Conservation (phyloP, 1,284 basidiomycete genomes). For the Rugosomyces carneus region DNA sequence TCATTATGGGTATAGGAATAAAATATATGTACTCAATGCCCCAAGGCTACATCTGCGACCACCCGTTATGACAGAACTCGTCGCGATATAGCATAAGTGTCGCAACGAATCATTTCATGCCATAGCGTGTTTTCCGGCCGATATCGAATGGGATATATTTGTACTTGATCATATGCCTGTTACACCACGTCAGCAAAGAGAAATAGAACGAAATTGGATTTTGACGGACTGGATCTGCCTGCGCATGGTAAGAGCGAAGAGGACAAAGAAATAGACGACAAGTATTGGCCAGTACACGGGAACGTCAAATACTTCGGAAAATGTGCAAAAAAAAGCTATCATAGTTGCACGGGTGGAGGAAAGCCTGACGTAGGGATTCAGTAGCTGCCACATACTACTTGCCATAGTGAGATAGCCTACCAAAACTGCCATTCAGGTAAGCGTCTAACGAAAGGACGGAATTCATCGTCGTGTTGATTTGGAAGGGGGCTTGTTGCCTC, state of each 20-base stretch:
- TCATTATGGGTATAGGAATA: conserved; percentile 21
- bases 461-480: conserved; percentile 80
- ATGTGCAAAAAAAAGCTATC: conserved; percentile 75
- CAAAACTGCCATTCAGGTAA: conserved; percentile 96
- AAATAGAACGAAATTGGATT: conserved; percentile 1
- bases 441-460: conserved; percentile 92
- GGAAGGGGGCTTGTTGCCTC: conserved; percentile 41
- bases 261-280: conserved; percentile 86
- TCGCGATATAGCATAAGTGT: background rate
- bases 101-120: conserved; percentile 19
- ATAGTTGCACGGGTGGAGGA: conserved; percentile 86
- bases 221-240: conserved; percentile 83
- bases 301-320: conserved; percentile 83
- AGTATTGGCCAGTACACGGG: conserved; percentile 99
- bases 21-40: conserved; percentile 12
- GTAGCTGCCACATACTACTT: background rate
- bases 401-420: conserved; percentile 33
- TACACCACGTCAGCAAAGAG: conserved; percentile 1
- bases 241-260: conserved; percentile 88
- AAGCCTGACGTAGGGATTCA: conserved; percentile 38
- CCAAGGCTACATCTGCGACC: background rate
- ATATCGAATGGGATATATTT: conserved; percentile 92
- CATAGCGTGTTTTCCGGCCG: conserved; percentile 78
- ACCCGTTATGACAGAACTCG: background rate
- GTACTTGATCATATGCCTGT: conserved; percentile 98